Conservation (phyloP, 2,329 filamentous ascomycete genomes). For the Scedosporium boydii region DNA sequence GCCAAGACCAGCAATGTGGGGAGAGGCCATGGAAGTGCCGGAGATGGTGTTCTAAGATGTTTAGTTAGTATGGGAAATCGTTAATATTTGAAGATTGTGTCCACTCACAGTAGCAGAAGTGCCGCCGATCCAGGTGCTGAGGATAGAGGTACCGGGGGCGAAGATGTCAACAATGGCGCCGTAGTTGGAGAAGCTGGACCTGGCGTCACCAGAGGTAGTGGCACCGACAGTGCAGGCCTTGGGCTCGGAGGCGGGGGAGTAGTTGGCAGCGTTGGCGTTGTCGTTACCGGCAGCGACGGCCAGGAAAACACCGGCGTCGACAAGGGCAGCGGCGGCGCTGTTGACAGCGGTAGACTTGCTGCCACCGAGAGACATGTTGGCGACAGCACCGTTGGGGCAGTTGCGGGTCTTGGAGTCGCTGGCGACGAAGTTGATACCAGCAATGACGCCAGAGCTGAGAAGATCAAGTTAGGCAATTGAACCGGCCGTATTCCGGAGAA, state of each 20-base stretch:
- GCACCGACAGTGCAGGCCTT: constrained; percentile 44
- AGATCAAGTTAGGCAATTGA: constrained; percentile 21
- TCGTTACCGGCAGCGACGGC: constrained; percentile 48
- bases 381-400: constrained; percentile 33
- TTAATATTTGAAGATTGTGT: not conserved
- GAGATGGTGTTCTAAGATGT: constrained; percentile 28
- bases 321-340: constrained; percentile 35
- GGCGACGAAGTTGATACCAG: constrained; percentile 30
- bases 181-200: constrained; percentile 39
- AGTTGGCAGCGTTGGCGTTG: constrained; percentile 24
- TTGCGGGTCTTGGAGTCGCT: constrained; percentile 30
- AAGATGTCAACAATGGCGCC: constrained; percentile 39
- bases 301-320: constrained; percentile 35
- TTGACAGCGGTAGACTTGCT: constrained; percentile 35
- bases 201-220: constrained; percentile 26
- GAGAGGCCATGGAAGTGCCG: constrained; percentile 54
- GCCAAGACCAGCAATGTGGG: constrained; percentile 50
- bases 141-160: constrained; percentile 36
- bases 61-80: not conserved
- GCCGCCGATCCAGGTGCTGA: constrained; percentile 35
- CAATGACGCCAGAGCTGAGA: constrained; percentile 32
- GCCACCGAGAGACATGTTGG: constrained; percentile 48
- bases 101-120: constrained; percentile 22
- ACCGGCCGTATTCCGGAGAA: no score
- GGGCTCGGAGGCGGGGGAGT: constrained; percentile 37